Base-by-base conservation (phyloP, 495 filamentous ascomycete genomes). In the Tetracladium setigerum region DNA sequence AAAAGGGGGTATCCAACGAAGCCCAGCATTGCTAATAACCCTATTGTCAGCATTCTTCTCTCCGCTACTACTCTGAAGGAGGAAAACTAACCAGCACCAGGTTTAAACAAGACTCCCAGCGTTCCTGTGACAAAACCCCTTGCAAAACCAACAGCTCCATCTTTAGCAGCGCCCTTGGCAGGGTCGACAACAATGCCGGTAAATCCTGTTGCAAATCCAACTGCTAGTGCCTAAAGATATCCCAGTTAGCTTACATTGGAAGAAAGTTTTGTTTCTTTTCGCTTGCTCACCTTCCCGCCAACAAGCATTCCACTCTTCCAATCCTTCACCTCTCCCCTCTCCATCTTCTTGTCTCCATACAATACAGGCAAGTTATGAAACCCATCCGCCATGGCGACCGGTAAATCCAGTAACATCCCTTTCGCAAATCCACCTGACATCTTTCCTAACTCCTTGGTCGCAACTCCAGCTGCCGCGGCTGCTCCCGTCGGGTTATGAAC, bases 341-440 rank as follows among this genome's bases (percentile, higher is more conserved):
- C 63, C 34, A 68, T 65, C 4, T 84, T 74, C 46, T 71, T 65
- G 38, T 79, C 78, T 17, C 79, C 70, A 38, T 82, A 83, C 3
- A 84, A 56, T 39, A 72, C 74, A 0, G 80, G 79, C 3, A 72
- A 68, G 53, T 83, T 83, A 58, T 85, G 45, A 13, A 47, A 30
- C 6, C 45, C 45, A 38, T 47, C 45, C 2, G 45, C 45, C 13
- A 38, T 12, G 5, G 45, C 45, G 10, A 47, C 24, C 6, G 34
- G 34, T 3, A 47, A 12, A 19, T 56, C 39, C 22, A 44, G 30
- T 7, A 27, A 27, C 6, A 16, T 65, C 66, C 13, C 62, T 58
- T 12, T 73, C 67, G 34, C 16, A 27, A 35, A 17, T 18, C 19
- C 40, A 16, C 24, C 24, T n/a, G 16, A 11, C n/a, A 45, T 30